Base-by-base conservation (phyloP, 805 yeast species). In the Spathaspora girioi region DNA sequence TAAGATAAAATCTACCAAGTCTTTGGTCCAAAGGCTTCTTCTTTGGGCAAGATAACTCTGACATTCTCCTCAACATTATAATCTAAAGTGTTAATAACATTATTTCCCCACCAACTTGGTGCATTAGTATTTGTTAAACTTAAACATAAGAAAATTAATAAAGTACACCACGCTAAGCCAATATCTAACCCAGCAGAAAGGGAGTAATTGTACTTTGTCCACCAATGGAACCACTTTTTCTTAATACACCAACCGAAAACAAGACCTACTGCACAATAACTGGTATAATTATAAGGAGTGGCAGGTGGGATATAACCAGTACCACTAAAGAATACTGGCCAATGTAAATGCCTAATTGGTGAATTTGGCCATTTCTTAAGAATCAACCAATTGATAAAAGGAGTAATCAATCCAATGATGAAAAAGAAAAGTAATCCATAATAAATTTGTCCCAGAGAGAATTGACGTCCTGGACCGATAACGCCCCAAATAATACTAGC, bases 281-380 rank as follows among this genome's bases (percentile, higher is more conserved):
- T 66, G 31, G 80, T 76, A 65, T 83, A 84, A 63, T 83, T 84
- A 64, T 83, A 84, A 26, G 87, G 83, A 4, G 90, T 83, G 38
- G 88, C 86, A 42, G 93, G 92, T 14, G 93, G 92, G 58, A 85
- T 81, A 57, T 76, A 73, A 44, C 84, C 84, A 14, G 77, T 69
- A 57, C 77, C 78, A 14, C 72, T 63, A 63, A 73, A 73, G 66
- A 73, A 73, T 42, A 73, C 73, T 10, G 75, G 73, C 72, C 73
- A 64, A 59, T 65, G 61, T 57, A 67, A 56, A 64, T 64, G 63
- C 46, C 55, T 59, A 45, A 62, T 54, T 45, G 64, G 66, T 20
- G 67, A 61, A 58, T 64, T 68, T 54, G 76, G 78, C 75, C 74
- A 71, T 58, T 70, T 73, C 64, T 65, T 71, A 57, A 70, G 67